Conservation (phyloP, 805 yeast species). For the Ogataea dorogensis region DNA sequence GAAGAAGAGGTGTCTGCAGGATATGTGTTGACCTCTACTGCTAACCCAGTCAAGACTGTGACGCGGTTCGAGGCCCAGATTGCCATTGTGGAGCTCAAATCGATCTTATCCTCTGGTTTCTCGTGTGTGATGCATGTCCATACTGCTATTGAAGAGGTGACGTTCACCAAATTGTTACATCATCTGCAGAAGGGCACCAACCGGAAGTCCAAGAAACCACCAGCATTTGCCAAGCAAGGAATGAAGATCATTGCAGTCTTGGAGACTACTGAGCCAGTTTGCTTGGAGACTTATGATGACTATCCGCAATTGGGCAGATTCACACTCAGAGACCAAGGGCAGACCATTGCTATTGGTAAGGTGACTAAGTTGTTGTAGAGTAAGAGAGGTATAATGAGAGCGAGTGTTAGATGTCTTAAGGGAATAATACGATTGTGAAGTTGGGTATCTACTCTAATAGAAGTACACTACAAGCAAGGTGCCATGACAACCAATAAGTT, state of each 20-base stretch:
- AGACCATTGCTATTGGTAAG: conserved; percentile 97
- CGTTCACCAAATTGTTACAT: conserved; percentile 77
- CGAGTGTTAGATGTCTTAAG: background rate
- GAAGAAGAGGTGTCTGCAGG: conserved; percentile 95
- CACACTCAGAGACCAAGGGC: conserved; percentile 97
- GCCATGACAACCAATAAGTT: background rate
- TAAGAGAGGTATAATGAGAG: background rate
- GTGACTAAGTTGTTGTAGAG: conserved; percentile 77
- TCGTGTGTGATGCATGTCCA: conserved; percentile 99
- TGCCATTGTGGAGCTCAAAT: conserved; percentile 94
- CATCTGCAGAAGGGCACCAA: conserved; percentile 95
- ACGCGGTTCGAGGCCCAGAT: conserved; percentile 92
- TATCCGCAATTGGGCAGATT: conserved; percentile 97
- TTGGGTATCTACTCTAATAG: too few relatives aligned
- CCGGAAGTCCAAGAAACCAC: conserved; percentile 94
- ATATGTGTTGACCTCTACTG: conserved; percentile 82
- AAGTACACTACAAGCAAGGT: too few relatives aligned
- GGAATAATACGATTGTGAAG: too few relatives aligned
- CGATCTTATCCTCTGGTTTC: conserved; percentile 92
- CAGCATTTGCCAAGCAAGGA: conserved; percentile 98
- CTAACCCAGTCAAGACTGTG: conserved; percentile 87
- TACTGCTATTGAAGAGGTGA: conserved; percentile 96
- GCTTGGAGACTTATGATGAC: conserved; percentile 89
- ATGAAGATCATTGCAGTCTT: conserved; percentile 95
- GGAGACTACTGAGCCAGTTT: conserved; percentile 83